Percentiles rank a stretch among this genome's conserved stretches.
phyloP scores from a whole-genome alignment of 164 flowering plant genomes.

The Vitis rotundifolia region DNA sequence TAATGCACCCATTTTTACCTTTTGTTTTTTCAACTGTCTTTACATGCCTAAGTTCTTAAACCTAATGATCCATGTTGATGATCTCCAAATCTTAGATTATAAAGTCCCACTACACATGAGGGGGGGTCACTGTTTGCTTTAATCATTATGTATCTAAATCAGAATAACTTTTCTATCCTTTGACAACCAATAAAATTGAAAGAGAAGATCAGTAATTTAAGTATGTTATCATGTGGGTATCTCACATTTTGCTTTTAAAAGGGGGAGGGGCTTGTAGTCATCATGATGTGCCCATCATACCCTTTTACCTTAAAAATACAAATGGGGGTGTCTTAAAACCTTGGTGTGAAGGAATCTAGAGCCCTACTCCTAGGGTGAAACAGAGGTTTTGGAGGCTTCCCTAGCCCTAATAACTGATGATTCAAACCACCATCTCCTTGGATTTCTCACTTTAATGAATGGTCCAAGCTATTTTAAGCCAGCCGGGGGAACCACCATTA shows the following conservation, averaged over 20 bases:
- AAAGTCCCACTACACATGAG: constrained; percentile 1
- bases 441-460: constrained; percentile 2
- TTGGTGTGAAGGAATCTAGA: constrained; percentile 26
- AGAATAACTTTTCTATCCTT: constrained; percentile 12
- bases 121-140: constrained; percentile 6
- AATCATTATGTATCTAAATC: constrained; percentile 11
- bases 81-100: constrained; percentile 13
- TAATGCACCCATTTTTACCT: neutral
- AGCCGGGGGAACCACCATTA: constrained; percentile 5
- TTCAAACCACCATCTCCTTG: constrained; percentile 12
- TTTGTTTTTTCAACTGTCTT: constrained; percentile 4
- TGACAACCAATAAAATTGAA: constrained; percentile 6
- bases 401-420: constrained; percentile 9
- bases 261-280: constrained; percentile 10
- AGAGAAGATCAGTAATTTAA: constrained; percentile 19
- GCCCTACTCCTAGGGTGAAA: constrained; percentile 6
- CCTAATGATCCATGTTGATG: constrained; percentile 9
- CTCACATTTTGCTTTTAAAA: constrained; percentile 25
- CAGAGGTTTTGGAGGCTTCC: constrained; percentile 15
- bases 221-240: constrained; percentile 36
- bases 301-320: constrained; percentile 1
- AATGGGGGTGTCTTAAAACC: constrained; percentile 1
- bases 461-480: neutral
- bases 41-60: constrained; percentile 4
- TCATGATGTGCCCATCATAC: neutral